phyloP scores from a whole-genome alignment of 129 eudicot species.

The Dittrichia graveolens region DNA sequence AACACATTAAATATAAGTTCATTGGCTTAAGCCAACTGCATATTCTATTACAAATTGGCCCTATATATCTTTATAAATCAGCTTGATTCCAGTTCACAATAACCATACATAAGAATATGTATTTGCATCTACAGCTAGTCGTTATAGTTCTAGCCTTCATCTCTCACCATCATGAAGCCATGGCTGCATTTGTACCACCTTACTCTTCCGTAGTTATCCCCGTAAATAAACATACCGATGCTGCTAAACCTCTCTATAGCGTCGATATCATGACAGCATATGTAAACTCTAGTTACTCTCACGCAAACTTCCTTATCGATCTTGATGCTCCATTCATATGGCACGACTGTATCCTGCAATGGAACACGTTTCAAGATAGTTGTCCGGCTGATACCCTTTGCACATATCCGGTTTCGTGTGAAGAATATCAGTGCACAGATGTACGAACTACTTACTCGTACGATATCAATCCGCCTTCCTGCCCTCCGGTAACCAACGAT shows the following conservation, averaged over 20 bases:
- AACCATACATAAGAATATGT: conserved; percentile 15
- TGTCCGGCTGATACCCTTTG: conserved; percentile 20
- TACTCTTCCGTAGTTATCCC: conserved; percentile 31
- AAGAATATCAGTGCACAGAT: conserved; percentile 33
- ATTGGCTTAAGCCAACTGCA: too few relatives aligned
- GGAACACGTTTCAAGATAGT: conserved; percentile 25
- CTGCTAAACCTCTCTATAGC: conserved; percentile 22
- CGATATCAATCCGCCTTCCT: conserved; percentile 3
- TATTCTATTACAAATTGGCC: too few relatives aligned
- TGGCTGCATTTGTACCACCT: conserved; percentile 18
- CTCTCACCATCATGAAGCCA: conserved; percentile 11
- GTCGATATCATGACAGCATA: conserved; percentile 26
- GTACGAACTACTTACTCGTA: conserved; percentile 28
- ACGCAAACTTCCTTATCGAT: conserved; percentile 31
- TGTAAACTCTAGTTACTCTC: conserved; percentile 9
- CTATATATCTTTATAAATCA: conserved; percentile 14
- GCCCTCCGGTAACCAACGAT: conserved; percentile 24
- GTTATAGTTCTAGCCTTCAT: conserved; percentile 21
- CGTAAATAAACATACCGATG: conserved; percentile 22
- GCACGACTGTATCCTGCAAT: conserved; percentile 27
- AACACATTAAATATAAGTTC: too few relatives aligned
- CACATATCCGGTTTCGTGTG: conserved; percentile 30
- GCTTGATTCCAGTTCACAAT: neutral
- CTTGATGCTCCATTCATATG: conserved; percentile 35
- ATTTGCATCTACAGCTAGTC: neutral